Conservation (phyloP, 2,329 filamentous ascomycete genomes). For the Fusarium paranaense region DNA sequence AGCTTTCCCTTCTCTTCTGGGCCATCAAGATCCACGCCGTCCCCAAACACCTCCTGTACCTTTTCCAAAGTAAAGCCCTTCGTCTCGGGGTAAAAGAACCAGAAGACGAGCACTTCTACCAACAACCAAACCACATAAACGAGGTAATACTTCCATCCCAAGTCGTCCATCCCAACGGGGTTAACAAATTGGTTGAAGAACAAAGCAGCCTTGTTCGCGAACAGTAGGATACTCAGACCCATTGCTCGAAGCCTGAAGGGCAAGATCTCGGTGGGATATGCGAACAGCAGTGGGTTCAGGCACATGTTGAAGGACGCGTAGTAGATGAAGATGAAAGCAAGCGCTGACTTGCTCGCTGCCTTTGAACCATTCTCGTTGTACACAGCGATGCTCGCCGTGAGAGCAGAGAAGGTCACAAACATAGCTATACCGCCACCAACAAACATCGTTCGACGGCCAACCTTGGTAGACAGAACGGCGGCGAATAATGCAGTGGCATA, state of each 20-base stretch:
- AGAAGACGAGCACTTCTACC: slow-evolving; percentile 43
- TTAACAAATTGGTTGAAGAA: slow-evolving; percentile 36
- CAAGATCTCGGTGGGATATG: slow-evolving; percentile 27
- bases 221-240: slow-evolving; percentile 24
- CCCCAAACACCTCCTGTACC: slow-evolving; percentile 28
- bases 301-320: slow-evolving; percentile 26
- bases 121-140: slow-evolving; percentile 41
- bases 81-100: slow-evolving; percentile 59
- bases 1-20: slow-evolving; percentile 3
- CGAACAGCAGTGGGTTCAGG: slow-evolving; percentile 22
- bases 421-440: slow-evolving; percentile 26
- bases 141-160: slow-evolving; percentile 37
- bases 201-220: slow-evolving; percentile 24
- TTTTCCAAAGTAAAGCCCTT: slow-evolving; percentile 50
- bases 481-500: slow-evolving; percentile 19
- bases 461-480: slow-evolving; percentile 17
- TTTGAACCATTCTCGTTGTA: slow-evolving; percentile 25
- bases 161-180: slow-evolving; percentile 41
- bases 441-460: slow-evolving; percentile 24
- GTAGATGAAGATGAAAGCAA: slow-evolving; percentile 35
- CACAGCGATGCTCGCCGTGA: slow-evolving; percentile 24
- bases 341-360: slow-evolving; percentile 23
- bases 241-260: slow-evolving; percentile 28
- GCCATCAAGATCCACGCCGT: slow-evolving; percentile 4
- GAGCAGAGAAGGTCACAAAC: slow-evolving; percentile 23